Conservation (phyloP, 768 basidiomycete genomes). For the Mycena venus region DNA sequence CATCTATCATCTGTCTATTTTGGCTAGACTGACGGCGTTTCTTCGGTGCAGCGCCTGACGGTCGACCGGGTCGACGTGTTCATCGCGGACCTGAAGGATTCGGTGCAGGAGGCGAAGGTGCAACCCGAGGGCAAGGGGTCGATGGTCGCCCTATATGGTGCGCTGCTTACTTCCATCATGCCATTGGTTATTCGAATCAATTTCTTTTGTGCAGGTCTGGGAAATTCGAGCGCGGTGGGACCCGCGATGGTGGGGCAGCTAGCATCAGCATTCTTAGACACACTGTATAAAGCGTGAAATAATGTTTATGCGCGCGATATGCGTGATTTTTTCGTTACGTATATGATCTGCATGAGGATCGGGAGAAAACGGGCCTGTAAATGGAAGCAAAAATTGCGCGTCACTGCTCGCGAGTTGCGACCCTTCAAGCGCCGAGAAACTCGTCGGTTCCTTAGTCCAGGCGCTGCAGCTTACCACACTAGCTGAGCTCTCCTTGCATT, state of each 20-base stretch:
- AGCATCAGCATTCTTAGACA: conserved; percentile 85
- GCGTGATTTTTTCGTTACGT: no score
- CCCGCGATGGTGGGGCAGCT: conserved; percentile 84
- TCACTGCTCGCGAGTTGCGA: no score
- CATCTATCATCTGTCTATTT: background rate
- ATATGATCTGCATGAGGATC: background rate
- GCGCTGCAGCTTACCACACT: no score
- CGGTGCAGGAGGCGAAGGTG: conserved; percentile 78
- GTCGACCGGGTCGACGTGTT: conserved; percentile 81
- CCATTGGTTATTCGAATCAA: background rate
- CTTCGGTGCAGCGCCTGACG: conserved; percentile 79
- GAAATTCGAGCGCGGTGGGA: conserved; percentile 86
- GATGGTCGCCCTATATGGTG: conserved; percentile 95
- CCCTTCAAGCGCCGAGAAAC: no score
- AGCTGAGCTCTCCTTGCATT: no score
- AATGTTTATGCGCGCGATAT: background rate
- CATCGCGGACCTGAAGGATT: conserved; percentile 85
- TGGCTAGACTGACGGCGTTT: conserved; percentile 15
- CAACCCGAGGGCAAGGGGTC: conserved; percentile 80
- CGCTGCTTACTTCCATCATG: conserved; percentile 41
- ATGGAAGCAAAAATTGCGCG: background rate
- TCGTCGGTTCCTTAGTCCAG: no score
- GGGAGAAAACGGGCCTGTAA: background rate
- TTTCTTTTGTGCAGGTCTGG: conserved; percentile 67
- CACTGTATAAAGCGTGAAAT: conserved; percentile 80